Conservation (phyloP, 345 rosid genomes). For the Gossypium herbaceum region DNA sequence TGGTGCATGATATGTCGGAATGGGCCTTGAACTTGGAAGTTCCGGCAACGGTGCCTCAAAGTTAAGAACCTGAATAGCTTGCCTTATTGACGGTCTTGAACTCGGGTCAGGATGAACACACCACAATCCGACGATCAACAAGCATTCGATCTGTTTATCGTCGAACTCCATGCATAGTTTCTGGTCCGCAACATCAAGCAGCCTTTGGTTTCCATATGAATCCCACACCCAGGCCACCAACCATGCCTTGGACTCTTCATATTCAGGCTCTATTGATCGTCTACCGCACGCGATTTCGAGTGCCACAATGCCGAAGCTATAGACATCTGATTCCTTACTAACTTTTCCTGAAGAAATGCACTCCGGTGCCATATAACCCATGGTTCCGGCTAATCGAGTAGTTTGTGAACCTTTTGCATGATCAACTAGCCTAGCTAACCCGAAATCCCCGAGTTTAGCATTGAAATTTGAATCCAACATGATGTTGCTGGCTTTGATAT, state of each 20-base stretch:
- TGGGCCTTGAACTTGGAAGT: background rate
- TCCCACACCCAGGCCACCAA: constrained; percentile 31
- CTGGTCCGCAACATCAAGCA: background rate
- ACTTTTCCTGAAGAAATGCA: constrained; percentile 14
- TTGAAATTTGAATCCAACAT: constrained; percentile 22
- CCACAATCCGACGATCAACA: constrained; percentile 24
- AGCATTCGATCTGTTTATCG: constrained; percentile 14
- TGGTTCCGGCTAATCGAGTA: background rate
- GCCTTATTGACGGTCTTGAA: constrained; percentile 22
- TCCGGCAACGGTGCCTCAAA: constrained; percentile 15
- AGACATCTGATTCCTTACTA: constrained; percentile 21
- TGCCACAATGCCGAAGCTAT: constrained; percentile 23
- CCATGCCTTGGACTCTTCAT: background rate
- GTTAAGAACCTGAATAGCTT: background rate
- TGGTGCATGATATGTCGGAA: background rate
- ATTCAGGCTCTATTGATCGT: background rate
- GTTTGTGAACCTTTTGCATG: constrained; percentile 19
- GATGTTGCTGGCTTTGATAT: constrained; percentile 31
- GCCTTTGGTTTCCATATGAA: background rate
- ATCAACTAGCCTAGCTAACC: constrained; percentile 31
- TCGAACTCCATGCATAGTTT: constrained; percentile 9
- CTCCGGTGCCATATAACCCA: constrained; percentile 11
- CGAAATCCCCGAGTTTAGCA: constrained; percentile 26
- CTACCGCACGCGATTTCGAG: constrained; percentile 27
- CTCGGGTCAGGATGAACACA: constrained; percentile 17